Base-by-base conservation (phyloP, 2,329 filamentous ascomycete species). In the Zymoseptoria passerinii region DNA sequence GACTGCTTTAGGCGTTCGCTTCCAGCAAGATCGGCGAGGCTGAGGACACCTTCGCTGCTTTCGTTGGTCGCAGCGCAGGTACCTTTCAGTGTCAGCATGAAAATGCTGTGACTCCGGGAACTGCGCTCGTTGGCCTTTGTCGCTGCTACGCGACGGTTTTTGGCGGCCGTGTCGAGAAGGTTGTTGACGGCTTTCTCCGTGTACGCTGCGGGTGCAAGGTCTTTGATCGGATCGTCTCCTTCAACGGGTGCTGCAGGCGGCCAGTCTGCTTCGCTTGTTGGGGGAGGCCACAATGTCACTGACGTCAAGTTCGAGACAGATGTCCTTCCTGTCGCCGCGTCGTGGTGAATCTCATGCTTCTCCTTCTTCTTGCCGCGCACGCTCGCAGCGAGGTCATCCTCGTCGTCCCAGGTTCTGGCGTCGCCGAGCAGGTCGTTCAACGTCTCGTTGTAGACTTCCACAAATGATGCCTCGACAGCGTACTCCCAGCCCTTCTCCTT, bases 391-490 rank as follows among this genome's bases (percentile, higher is more conserved):
- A 65, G 56, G 35, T 70, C 69, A 28, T 71, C 68, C 10, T 62
- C 65, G 10, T 69, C 63, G 62, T 86, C 84, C 54, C 90, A 80
- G 19, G 86, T 81, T 56, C 87, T 85, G 0, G 87, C 83, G 56
- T 81, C 83, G 10, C 86, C 86, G 3, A 99, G 82, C 13, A 99
- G 76, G 72, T 99, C 94, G 71, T 96, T 91, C 63, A 99, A 81
- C 61, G 95, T 94, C 72, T 99, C 94, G 63, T 99, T 97, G 82
- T 99, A 99, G 5, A 99, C 94, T 71, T 99, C 94, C 13, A 97
- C 85, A 69, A 99, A 99, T 57, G 87, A 92, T 6, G 94, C 94
- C 71, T 95, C 89, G 84, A 99, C 95, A 0, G 82, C 88, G 74
- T 99, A 99, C 48, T 81, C 83, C 94, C 94, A 99, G 23, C 92